Conservation (phyloP, 75 land plant genomes). For the Cryptomeria japonica region DNA sequence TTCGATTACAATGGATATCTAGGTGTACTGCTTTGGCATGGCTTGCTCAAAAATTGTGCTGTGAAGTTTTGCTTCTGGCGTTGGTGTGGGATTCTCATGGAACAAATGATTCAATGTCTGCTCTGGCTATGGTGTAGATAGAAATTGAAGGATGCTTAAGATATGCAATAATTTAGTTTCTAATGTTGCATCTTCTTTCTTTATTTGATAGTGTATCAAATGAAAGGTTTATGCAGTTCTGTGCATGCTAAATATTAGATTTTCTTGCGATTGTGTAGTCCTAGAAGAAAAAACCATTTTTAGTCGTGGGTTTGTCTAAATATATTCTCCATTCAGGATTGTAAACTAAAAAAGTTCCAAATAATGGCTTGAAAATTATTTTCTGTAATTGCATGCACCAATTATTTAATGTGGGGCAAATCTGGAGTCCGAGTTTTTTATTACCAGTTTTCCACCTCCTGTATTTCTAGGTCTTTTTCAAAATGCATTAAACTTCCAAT, state of each 20-base stretch:
- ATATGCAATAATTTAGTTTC: too few species aligned
- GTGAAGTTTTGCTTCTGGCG: constrained; percentile 39
- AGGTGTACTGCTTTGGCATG: constrained; percentile 46
- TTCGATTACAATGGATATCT: neutral
- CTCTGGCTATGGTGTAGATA: constrained; percentile 21
- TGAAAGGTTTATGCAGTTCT: neutral
- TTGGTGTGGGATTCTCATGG: constrained; percentile 50
- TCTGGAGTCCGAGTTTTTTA: neutral
- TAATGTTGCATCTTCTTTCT: too few species aligned
- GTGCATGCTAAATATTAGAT: neutral
- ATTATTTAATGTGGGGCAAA: neutral
- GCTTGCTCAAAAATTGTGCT: constrained; percentile 58
- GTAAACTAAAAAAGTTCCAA: neutral
- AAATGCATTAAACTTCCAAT: neutral
- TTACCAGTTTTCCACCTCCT: neutral
- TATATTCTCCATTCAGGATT: neutral
- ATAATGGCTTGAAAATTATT: neutral
- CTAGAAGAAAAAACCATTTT: neutral
- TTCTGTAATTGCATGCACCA: neutral
- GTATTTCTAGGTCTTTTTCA: neutral
- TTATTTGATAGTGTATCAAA: too few species aligned
- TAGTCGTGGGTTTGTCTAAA: neutral
- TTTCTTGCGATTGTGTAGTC: neutral
- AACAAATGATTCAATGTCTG: constrained; percentile 42
- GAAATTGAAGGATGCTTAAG: neutral